A percentile compares a stretch with the other conserved stretches of the same genome.
Conservation (phyloP, 116 monocot genomes). For the Phalaenopsis hybrid region DNA sequence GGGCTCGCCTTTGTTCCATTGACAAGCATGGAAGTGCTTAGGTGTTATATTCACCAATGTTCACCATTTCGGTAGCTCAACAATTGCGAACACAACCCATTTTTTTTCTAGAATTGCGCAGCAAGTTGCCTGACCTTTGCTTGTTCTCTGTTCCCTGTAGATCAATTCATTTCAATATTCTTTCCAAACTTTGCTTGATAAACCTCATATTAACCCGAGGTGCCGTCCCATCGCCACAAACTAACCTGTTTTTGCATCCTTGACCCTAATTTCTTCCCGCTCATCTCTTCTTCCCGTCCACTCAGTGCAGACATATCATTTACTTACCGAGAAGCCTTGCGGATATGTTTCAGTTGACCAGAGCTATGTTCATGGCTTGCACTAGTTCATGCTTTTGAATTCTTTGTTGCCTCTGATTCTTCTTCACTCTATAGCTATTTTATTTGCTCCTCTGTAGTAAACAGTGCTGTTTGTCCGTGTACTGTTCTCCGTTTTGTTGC, state of each 20-base stretch:
- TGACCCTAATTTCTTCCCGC: neutral
- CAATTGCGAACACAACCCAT: neutral
- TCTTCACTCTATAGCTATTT: neutral
- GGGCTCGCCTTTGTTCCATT: no score
- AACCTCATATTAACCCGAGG: neutral
- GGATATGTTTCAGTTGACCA: neutral
- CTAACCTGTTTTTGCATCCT: neutral
- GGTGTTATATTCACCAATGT: neutral
- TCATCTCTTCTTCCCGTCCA: neutral
- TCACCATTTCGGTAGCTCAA: neutral
- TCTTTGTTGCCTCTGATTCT: neutral
- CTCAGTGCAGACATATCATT: neutral
- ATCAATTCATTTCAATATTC: constrained; percentile 3
- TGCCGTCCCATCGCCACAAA: neutral
- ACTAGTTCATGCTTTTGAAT: neutral
- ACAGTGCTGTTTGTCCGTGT: neutral
- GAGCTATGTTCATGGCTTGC: neutral
- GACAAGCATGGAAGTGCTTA: neutral
- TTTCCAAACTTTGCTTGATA: neutral
- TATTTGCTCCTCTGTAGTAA: neutral
- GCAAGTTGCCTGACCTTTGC: neutral
- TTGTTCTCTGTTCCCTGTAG: neutral
- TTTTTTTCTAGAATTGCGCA: neutral
- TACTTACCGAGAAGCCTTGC: neutral
- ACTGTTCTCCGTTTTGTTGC: neutral